These are phyloP conservation scores for Cladosporium sp. DNA, from an alignment of 2,329 filamentous ascomycete genomes.

Conservation along the genomic window DNA sequence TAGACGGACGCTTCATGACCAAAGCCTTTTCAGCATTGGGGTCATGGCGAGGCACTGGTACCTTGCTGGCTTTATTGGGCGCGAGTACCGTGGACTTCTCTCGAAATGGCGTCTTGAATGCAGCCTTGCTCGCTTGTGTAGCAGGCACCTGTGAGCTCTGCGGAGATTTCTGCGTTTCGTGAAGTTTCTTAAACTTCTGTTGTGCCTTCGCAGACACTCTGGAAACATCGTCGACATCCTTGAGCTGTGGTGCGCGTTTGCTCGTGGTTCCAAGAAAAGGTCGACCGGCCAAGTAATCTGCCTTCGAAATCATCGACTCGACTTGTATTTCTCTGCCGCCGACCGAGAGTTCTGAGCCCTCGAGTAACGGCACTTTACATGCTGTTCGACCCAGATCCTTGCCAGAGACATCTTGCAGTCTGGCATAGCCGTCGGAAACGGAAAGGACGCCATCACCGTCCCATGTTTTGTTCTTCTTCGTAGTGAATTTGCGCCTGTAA, in stretches of 20 bases:
- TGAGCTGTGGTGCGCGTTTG: constrained; percentile 25
- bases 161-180: constrained; percentile 35
- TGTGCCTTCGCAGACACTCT: constrained; percentile 28
- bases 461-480: constrained; percentile 74
- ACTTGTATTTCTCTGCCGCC: constrained; percentile 67
- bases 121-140: constrained; percentile 37
- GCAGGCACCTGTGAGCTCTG: constrained; percentile 36
- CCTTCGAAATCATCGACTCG: constrained; percentile 56
- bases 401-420: constrained; percentile 59
- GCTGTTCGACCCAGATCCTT: constrained; percentile 58
- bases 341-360: constrained; percentile 58
- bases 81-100: constrained; percentile 42
- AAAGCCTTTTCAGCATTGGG: constrained; percentile 56
- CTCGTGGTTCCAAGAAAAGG: constrained; percentile 26
- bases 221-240: constrained; percentile 23
- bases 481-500: constrained; percentile 61
- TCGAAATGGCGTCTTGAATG: constrained; percentile 58
- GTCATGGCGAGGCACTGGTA: constrained; percentile 62
- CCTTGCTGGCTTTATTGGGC: constrained; percentile 42
- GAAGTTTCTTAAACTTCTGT: constrained; percentile 31
- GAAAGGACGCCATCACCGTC: constrained; percentile 66
- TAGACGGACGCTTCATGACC: constrained; percentile 60
- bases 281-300: constrained; percentile 40
- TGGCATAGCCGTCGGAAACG: constrained; percentile 54
- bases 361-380: constrained; percentile 53